Evolutionary conservation across 1,284 basidiomycete species (phyloP).

Genomic region (Cryptococcus maquisensis): DNA sequence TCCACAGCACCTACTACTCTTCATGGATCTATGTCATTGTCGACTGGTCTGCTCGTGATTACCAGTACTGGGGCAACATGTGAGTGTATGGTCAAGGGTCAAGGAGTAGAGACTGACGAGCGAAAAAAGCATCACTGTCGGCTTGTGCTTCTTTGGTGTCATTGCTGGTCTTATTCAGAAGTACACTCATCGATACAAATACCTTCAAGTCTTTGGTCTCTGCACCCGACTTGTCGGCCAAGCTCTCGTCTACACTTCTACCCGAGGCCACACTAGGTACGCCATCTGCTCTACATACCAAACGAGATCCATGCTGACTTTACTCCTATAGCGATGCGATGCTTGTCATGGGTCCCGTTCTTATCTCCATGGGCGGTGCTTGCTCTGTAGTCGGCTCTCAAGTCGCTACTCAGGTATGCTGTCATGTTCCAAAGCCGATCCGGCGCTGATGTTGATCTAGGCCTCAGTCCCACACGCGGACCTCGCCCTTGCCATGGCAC

Average conservation of each 20-base stretch:
- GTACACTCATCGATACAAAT: conserved; percentile 49
- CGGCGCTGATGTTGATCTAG: conserved; percentile 3
- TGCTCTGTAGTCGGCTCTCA: conserved; percentile 41
- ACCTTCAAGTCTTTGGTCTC: conserved; percentile 30
- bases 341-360: conserved; percentile 19
- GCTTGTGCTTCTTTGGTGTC: conserved; percentile 44
- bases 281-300: neutral
- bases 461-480: conserved; percentile 45
- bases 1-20: conserved; percentile 39
- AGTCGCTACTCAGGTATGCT: conserved; percentile 26
- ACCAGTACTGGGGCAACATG: neutral
- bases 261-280: neutral
- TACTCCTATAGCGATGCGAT: conserved; percentile 28
- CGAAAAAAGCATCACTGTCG: conserved; percentile 19
- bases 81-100: conserved; percentile 11
- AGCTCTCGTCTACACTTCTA: conserved; percentile 9
- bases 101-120: neutral
- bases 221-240: conserved; percentile 24
- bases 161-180: conserved; percentile 43
- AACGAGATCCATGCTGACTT: conserved; percentile 17
- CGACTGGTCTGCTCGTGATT: conserved; percentile 11
- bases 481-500: conserved; percentile 38
- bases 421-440: neutral
- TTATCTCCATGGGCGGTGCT: conserved; percentile 32
- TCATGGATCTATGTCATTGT: conserved; percentile 41